A percentile compares a stretch with the other conserved stretches of the same genome.
These are phyloP conservation scores for Pseudevernia furfuracea DNA, from an alignment of 495 filamentous ascomycete species.

Conservation along the genomic window DNA sequence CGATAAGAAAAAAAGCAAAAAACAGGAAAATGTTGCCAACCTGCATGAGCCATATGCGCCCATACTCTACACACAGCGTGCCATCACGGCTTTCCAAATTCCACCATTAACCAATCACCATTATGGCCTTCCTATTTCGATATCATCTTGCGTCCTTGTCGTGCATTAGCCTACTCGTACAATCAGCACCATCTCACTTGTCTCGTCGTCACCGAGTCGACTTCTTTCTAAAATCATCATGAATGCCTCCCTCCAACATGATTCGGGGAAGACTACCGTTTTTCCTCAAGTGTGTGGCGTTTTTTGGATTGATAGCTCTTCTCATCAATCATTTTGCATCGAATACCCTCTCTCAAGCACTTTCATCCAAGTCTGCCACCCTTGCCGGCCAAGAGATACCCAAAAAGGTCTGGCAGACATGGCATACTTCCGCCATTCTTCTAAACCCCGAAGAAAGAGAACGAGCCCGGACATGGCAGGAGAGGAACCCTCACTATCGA, in stretches of 20 bases:
- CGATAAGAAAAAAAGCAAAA: background rate
- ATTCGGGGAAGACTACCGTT: background rate
- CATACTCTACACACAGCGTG: background rate
- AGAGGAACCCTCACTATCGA: conserved; percentile 49
- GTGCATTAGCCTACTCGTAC: background rate
- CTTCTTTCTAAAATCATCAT: background rate
- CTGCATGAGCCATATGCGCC: background rate
- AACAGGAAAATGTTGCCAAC: background rate
- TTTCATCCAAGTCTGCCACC: background rate
- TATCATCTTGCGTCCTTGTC: background rate
- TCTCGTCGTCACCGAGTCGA: background rate
- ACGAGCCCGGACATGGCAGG: conserved; percentile 48
- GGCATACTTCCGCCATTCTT: conserved; percentile 52
- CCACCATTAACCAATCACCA: background rate
- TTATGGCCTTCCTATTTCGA: background rate
- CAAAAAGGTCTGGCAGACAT: conserved; percentile 59
- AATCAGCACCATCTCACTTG: background rate
- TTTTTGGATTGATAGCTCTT: background rate
- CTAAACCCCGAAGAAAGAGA: conserved; percentile 50
- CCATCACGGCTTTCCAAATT: background rate
- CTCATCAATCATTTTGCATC: conserved; percentile 1
- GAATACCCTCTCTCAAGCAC: background rate
- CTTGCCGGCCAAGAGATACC: conserved; percentile 8
- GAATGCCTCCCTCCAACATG: background rate
- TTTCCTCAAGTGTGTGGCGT: background rate